phyloP scores from a whole-genome alignment of 345 rosid species.

The Hibiscus mutabilis region DNA sequence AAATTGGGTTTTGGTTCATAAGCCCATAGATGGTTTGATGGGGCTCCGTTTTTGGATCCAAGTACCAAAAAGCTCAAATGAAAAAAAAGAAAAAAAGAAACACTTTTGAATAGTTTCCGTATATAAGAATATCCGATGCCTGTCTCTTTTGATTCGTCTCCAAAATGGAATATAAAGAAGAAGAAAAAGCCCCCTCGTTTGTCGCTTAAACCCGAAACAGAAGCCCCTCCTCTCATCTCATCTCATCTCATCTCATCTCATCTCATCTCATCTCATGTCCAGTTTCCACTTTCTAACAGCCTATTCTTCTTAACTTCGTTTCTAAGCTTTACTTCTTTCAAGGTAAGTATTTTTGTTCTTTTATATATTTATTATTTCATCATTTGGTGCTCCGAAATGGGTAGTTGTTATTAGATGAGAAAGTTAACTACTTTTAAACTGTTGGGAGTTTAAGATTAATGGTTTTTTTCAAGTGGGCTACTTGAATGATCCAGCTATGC shows the following conservation, averaged over 20 bases:
- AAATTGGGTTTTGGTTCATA: neutral
- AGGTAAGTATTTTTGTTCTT: neutral
- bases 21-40: neutral
- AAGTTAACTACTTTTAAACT: neutral
- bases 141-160: neutral
- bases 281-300: neutral
- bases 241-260: too few relatives aligned
- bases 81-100: neutral
- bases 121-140: neutral
- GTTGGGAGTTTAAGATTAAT: neutral
- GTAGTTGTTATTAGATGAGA: constrained; percentile 4
- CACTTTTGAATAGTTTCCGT: neutral
- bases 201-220: neutral
- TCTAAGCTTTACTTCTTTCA: neutral
- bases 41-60: neutral
- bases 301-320: neutral
- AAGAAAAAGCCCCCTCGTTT: neutral
- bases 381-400: neutral
- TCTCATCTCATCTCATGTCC: neutral
- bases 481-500: neutral
- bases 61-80: neutral
- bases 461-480: neutral
- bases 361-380: constrained; percentile 3
- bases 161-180: neutral
- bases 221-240: neutral